Base-by-base conservation (phyloP, 2,329 filamentous ascomycete genomes). In the Scolecobasidium constrictum region DNA sequence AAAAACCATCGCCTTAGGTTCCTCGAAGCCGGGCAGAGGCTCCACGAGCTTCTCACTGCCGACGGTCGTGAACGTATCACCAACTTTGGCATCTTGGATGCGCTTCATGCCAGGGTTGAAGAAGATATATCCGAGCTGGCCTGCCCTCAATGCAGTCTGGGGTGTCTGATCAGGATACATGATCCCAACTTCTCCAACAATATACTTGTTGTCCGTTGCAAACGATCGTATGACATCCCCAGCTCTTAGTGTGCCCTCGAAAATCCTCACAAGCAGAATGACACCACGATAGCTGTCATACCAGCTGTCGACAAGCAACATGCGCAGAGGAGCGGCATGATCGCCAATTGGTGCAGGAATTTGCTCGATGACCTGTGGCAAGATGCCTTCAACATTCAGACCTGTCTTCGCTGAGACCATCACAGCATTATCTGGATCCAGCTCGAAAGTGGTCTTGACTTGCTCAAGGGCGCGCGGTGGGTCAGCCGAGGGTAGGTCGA, bases 31-130 rank as follows among this genome's bases (percentile, higher is more conserved):
- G 0, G 87, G 86, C 42, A 88, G 81, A 11, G 85, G 79, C 59
- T 88, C 73, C 2, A 98, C 87, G 1, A 72, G 56, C 46, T 77
- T 75, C 63, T 94, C 85, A 17, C 69, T 78, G 2, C 86, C 87
- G 3, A 87, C 73, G 2, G 76, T 83, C 1, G 92, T 96, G 54
- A 87, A 94, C 0, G 92, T 98, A 56, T 98, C 92, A 40, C 92
- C 92, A 20, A 96, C 81, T 62, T 95, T 93, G 39, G 92, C 90
- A 57, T 98, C 92, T 58, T 94, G 83, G 45, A 88, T 94, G 52
- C 77, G 80, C 68, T 96, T 96, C 92, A 98, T 98, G 43, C 90
- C 92, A 0, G 92, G 92, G 56, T 95, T 98, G 70, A 98, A 96
- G 64, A 83, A 87, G 34, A 98, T 79, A 57, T 98, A 98, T 40